phyloP scores from a whole-genome alignment of 768 basidiomycete genomes.

The Boletus coccyginus region DNA sequence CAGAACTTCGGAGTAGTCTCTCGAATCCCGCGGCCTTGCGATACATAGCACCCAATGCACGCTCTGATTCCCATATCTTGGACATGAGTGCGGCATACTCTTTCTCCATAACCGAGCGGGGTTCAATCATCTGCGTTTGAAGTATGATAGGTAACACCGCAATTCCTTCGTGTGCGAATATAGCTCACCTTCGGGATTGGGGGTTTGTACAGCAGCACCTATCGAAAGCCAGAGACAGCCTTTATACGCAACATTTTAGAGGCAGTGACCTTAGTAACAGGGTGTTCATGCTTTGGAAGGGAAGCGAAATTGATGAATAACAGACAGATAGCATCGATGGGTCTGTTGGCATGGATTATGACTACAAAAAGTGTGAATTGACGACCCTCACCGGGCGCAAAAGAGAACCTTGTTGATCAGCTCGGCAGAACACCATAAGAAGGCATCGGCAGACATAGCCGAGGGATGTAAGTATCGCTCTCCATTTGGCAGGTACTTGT shows the following conservation, averaged over 20 bases:
- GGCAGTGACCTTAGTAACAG: conserved; percentile 2
- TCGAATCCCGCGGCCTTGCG: conserved; percentile 14
- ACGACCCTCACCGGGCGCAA: neutral
- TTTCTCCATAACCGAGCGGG: conserved; percentile 3
- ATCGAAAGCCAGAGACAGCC: neutral
- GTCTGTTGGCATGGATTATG: neutral
- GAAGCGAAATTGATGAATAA: conserved; percentile 11
- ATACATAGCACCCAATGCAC: conserved; percentile 18
- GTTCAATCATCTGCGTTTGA: conserved; percentile 10
- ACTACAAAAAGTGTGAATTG: neutral
- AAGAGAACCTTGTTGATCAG: neutral
- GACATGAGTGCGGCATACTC: conserved; percentile 21
- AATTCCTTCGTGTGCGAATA: neutral
- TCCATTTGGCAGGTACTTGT: no score
- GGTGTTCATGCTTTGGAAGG: neutral
- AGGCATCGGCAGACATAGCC: no score
- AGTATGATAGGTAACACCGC: neutral
- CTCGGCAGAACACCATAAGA: neutral
- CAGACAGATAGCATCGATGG: no score
- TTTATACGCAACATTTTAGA: conserved; percentile 14
- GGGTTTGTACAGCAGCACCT: neutral
- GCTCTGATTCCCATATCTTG: conserved; percentile 18
- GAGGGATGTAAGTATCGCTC: no score
- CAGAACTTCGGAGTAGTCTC: conserved; percentile 2
- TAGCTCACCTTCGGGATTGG: conserved; percentile 10